Evolutionary conservation across 2,329 filamentous ascomycete genomes (phyloP), one percentile per base, ranked within the genome.

Genomic region (Dothideomycetes sp.): DNA sequence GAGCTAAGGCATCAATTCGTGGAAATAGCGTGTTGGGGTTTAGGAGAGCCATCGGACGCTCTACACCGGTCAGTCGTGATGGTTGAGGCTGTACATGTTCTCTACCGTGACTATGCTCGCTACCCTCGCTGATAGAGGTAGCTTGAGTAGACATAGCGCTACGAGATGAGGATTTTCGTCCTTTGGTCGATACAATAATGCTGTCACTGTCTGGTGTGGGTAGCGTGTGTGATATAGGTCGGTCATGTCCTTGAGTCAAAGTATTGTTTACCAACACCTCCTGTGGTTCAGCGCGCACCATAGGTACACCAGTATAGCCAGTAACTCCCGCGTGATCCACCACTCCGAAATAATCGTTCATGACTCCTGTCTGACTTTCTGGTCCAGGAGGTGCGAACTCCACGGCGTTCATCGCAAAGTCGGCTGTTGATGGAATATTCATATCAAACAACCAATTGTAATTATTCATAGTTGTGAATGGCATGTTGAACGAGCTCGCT

Each of bases 401-500:
- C 14, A 16, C 17, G 12, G 10, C 19, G 24, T 37, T 15, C 14
- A 37, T n/a, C 11, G 9, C 15, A 12, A 37, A 37, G 17, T 17
- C 24, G 10, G 17, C 16, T 8, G 16, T 19, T 3, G 24, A 19
- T 14, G 17, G 7, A 18, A 27, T 19, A 11, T 40, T 15, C 10
- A 40, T 33, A 15, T 73, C 68, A 48, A 79, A 79, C 2, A 79
- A 52, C 74, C 75, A 79, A 42, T 73, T 75, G 50, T 79, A 79
- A 41, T 79, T 75, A 45, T 65, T 64, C 43, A 73, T 73, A 1
- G 75, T 77, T 2, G 75, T 77, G 52, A 76, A 79, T 4, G 75
- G 75, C 58, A 77, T 75, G 40, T 79, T 79, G 52, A 79, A 79
- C 0, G 74, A 77, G 49, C 68, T 75, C 19, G 75, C 74, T 52